phyloP scores from a whole-genome alignment of 768 basidiomycete species.

The Boletus sp. region DNA sequence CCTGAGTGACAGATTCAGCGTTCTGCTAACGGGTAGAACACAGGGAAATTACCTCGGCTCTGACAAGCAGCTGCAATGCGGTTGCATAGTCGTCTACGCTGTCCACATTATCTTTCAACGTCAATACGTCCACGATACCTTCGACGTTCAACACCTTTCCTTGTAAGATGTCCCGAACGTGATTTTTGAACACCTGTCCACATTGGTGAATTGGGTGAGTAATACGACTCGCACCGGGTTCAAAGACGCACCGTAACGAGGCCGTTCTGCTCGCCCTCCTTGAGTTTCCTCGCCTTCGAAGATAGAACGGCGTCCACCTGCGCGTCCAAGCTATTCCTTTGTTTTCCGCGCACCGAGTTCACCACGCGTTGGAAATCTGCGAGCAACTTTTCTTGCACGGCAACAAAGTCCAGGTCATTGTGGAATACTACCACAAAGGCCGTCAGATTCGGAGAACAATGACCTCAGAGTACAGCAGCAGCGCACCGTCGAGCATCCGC shows the following conservation, averaged over 20 bases:
- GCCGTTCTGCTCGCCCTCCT: slow-evolving; percentile 45
- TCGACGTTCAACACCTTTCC: slow-evolving; percentile 76
- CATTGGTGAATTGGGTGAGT: neutral
- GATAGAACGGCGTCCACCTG: slow-evolving; percentile 65
- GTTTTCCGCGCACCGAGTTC: slow-evolving; percentile 48
- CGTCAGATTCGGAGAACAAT: slow-evolving; percentile 1
- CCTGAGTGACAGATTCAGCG: slow-evolving; percentile 38
- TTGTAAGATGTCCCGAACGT: slow-evolving; percentile 67
- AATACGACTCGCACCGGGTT: neutral
- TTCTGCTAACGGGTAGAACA: neutral
- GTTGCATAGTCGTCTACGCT: slow-evolving; percentile 64
- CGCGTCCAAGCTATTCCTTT: slow-evolving; percentile 60
- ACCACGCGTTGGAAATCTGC: slow-evolving; percentile 57
- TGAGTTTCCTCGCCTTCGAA: slow-evolving; percentile 46
- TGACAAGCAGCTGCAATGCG: slow-evolving; percentile 64
- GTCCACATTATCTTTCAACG: slow-evolving; percentile 74
- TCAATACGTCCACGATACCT: slow-evolving; percentile 79
- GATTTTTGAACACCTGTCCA: slow-evolving; percentile 63
- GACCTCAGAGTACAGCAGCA: neutral
- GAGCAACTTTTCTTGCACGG: slow-evolving; percentile 71
- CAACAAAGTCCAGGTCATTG: slow-evolving; percentile 82
- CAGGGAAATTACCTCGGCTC: slow-evolving; percentile 43
- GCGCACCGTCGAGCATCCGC: slow-evolving; percentile 53
- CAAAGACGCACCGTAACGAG: slow-evolving; percentile 38
- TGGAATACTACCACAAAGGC: slow-evolving; percentile 64